Evolutionary conservation across 805 yeast species (phyloP).

Genomic region (Starmerella tilneyi): DNA sequence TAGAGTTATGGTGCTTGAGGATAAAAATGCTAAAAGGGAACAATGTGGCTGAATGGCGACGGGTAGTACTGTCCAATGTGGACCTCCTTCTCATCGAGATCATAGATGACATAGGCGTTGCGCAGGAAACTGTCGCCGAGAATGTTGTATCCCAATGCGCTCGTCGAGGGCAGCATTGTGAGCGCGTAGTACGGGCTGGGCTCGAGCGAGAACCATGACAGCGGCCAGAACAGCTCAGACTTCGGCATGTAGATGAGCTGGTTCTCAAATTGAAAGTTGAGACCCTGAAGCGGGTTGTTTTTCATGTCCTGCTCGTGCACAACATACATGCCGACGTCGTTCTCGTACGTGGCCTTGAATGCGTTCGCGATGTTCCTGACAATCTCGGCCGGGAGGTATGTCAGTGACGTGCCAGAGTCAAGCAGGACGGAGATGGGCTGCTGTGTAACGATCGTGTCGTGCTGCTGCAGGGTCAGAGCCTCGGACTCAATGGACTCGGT

Average conservation of each 20-base stretch:
- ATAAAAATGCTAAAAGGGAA: conserved; percentile 17
- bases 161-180: conserved; percentile 26
- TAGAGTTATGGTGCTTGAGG: too few relatives aligned
- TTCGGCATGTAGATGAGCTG: conserved; percentile 40
- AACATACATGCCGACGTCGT: conserved; percentile 35
- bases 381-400: conserved; percentile 38
- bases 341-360: conserved; percentile 36
- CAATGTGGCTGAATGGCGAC: conserved; percentile 14
- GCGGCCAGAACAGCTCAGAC: conserved; percentile 30
- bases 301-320: conserved; percentile 32
- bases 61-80: conserved; percentile 35
- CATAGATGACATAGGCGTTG: conserved; percentile 48
- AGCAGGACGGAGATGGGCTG: conserved; percentile 34
- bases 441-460: conserved; percentile 18
- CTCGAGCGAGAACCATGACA: conserved; percentile 26
- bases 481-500: not conserved
- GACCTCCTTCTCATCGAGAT: conserved; percentile 42
- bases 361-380: conserved; percentile 30
- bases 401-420: conserved; percentile 49
- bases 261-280: conserved; percentile 46
- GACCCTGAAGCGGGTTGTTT: conserved; percentile 20
- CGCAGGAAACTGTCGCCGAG: conserved; percentile 52
- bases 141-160: conserved; percentile 31
- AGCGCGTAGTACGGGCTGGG: conserved; percentile 25
- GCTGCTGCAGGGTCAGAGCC: not conserved